A percentile compares a stretch with the other conserved stretches of the same genome.
These are phyloP conservation scores for Leccinum pallidistipes DNA, from an alignment of 1,284 basidiomycete species.

Conservation along the genomic window DNA sequence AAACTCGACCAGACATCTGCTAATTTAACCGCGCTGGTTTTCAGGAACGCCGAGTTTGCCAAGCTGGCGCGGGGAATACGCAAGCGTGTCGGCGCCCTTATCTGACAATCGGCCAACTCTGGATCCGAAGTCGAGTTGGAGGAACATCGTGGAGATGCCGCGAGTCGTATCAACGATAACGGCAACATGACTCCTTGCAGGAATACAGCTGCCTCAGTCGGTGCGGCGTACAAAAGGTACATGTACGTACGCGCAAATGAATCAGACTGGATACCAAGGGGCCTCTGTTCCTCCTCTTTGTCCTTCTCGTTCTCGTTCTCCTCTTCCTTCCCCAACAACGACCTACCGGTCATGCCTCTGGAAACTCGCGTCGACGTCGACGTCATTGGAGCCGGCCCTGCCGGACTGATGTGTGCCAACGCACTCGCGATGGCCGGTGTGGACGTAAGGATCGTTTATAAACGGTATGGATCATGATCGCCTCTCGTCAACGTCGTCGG, in stretches of 20 bases:
- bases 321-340: not conserved
- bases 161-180: not conserved
- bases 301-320: not conserved
- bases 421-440: not conserved
- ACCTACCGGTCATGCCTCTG: constrained; percentile 12
- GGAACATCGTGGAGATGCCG: not conserved
- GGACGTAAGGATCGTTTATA: not conserved
- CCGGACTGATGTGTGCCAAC: not conserved
- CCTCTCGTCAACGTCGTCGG: not conserved
- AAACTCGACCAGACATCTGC: not conserved
- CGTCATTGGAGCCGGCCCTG: not conserved
- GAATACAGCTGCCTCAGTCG: not conserved
- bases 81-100: not conserved
- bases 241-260: not conserved
- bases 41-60: not conserved
- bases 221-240: not conserved
- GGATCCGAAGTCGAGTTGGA: not conserved
- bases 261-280: not conserved
- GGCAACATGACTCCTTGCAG: not conserved
- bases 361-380: constrained; percentile 44
- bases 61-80: not conserved
- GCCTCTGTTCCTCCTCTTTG: not conserved
- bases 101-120: not conserved
- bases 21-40: not conserved
- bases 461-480: not conserved